Conservation (phyloP, 768 basidiomycete genomes). For the Lenzites betulinus region DNA sequence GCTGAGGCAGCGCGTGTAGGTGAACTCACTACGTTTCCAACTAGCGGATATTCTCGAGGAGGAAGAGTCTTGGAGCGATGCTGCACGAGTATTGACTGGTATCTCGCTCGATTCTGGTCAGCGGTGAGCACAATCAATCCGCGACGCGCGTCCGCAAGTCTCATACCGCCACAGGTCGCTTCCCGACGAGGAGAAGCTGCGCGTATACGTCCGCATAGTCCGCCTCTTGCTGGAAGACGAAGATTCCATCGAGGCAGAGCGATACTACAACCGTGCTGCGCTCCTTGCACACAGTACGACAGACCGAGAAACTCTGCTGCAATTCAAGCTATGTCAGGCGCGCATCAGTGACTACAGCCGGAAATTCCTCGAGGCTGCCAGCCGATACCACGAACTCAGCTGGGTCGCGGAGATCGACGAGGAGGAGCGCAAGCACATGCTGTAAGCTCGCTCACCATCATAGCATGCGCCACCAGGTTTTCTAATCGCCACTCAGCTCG, state of each 20-base stretch:
- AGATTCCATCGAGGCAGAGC: conserved; percentile 96
- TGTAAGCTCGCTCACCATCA: conserved; percentile 46
- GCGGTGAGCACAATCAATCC: conserved; percentile 51
- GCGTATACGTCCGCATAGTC: conserved; percentile 91
- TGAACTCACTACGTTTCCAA: conserved; percentile 80
- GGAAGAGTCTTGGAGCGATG: conserved; percentile 93
- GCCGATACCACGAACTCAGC: conserved; percentile 92
- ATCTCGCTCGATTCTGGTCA: conserved; percentile 90
- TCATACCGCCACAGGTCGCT: conserved; percentile 16
- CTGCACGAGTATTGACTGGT: conserved; percentile 88
- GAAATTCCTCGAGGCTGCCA: conserved; percentile 93
- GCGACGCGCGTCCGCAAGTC: background rate
- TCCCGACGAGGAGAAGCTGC: conserved; percentile 81
- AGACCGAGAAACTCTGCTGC: conserved; percentile 77
- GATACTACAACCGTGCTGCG: conserved; percentile 95
- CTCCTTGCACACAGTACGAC: conserved; percentile 79
- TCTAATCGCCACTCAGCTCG: conserved; percentile 45
- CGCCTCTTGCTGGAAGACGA: conserved; percentile 94
- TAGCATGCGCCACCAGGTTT: background rate
- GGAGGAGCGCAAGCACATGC: conserved; percentile 85
- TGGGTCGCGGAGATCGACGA: conserved; percentile 92
- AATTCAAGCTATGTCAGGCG: conserved; percentile 93
- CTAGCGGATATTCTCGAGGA: conserved; percentile 88
- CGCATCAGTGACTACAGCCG: conserved; percentile 91
- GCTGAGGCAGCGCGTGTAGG: conserved; percentile 46